phyloP scores from a whole-genome alignment of 257 asterid species.

The Lavandula angustifolia region DNA sequence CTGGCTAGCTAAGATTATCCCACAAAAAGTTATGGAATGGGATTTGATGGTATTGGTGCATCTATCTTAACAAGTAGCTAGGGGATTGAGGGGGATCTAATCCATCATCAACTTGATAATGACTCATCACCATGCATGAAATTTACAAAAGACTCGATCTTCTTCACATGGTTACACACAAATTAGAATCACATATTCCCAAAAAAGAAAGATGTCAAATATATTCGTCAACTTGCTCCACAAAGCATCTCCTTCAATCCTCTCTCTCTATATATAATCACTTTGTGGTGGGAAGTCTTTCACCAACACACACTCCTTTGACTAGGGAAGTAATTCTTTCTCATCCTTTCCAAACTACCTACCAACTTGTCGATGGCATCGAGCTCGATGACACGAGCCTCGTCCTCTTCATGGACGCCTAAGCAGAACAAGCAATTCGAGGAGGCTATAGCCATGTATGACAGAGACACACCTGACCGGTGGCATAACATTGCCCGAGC shows the following conservation, averaged over 20 bases:
- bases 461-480: slow-evolving; percentile 43
- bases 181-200: neutral
- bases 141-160: too few relatives aligned
- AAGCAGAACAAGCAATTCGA: slow-evolving; percentile 52
- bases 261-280: slow-evolving; percentile 46
- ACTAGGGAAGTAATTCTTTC: neutral
- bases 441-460: slow-evolving; percentile 39
- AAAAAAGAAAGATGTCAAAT: neutral
- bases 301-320: slow-evolving; percentile 37
- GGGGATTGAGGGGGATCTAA: slow-evolving; percentile 53
- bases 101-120: slow-evolving; percentile 52
- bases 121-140: slow-evolving; percentile 55
- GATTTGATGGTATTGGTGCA: slow-evolving; percentile 35
- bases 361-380: neutral
- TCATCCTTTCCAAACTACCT: neutral
- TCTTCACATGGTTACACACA: too few relatives aligned
- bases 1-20: neutral
- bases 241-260: slow-evolving; percentile 29
- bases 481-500: slow-evolving; percentile 46
- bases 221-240: slow-evolving; percentile 51
- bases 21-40: slow-evolving; percentile 12
- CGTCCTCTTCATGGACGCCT: slow-evolving; percentile 39
- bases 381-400: slow-evolving; percentile 23
- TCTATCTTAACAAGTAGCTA: slow-evolving; percentile 36
- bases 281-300: slow-evolving; percentile 22